Percentiles rank a stretch among this genome's conserved stretches.
These are phyloP conservation scores for Xylariaceae sp. DNA, from an alignment of 2,329 filamentous ascomycete genomes.

Conservation along the genomic window DNA sequence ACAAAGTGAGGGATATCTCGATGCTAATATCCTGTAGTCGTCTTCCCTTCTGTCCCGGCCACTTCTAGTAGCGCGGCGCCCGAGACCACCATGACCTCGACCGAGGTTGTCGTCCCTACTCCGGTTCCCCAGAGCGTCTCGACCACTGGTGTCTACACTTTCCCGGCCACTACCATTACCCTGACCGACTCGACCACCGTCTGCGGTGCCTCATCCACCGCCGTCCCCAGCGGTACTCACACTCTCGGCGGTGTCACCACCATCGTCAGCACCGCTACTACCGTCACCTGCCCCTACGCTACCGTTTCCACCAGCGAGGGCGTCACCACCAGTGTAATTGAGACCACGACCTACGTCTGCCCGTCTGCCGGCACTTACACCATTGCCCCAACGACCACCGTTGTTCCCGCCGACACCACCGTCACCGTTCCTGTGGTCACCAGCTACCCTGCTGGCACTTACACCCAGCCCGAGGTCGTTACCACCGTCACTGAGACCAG, in stretches of 20 bases:
- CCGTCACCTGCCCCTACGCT: slow-evolving; percentile 66
- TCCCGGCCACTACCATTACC: slow-evolving; percentile 67
- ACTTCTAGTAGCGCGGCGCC: background rate
- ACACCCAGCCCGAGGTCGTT: slow-evolving; percentile 62
- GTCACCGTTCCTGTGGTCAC: slow-evolving; percentile 60
- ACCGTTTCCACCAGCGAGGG: slow-evolving; percentile 56
- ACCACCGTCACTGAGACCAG: slow-evolving; percentile 66
- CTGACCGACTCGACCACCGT: slow-evolving; percentile 65
- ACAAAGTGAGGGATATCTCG: too few species aligned
- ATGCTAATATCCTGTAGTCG: slow-evolving; percentile 27
- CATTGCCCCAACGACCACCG: slow-evolving; percentile 64
- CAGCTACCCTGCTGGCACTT: slow-evolving; percentile 64
- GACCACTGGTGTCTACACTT: slow-evolving; percentile 69
- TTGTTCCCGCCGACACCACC: slow-evolving; percentile 47
- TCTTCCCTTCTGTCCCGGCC: slow-evolving; percentile 30
- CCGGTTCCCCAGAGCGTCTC: slow-evolving; percentile 51
- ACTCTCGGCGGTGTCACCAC: slow-evolving; percentile 71
- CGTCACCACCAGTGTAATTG: slow-evolving; percentile 62
- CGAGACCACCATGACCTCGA: slow-evolving; percentile 26
- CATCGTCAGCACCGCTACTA: slow-evolving; percentile 61
- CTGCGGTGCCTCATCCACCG: slow-evolving; percentile 57
- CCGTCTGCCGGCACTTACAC: slow-evolving; percentile 71
- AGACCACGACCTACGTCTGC: slow-evolving; percentile 69
- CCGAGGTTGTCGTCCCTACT: slow-evolving; percentile 47
- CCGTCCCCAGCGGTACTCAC: slow-evolving; percentile 59